phyloP scores from a whole-genome alignment of 352 stramenopile genomes.

The Phytophthora constricta region DNA sequence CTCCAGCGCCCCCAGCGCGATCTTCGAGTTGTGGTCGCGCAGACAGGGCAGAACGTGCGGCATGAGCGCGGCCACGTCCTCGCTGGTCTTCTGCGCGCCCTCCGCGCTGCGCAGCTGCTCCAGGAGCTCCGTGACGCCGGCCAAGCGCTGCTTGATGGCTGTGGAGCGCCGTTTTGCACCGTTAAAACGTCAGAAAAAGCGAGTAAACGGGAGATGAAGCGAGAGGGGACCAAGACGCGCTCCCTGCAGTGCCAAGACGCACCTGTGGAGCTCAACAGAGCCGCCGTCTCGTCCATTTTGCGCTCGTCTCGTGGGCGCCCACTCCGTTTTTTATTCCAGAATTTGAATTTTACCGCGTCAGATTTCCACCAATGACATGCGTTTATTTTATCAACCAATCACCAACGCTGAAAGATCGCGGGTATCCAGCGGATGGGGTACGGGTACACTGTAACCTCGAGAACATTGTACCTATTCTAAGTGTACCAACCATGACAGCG shows the following conservation, averaged over 20 bases:
- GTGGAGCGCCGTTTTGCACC: neutral
- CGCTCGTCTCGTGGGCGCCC: constrained; percentile 1
- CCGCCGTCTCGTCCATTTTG: constrained; percentile 59
- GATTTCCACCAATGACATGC: constrained; percentile 11
- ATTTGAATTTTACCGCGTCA: constrained; percentile 28
- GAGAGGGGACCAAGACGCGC: no score
- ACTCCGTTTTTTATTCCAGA: constrained; percentile 14
- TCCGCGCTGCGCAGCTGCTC: constrained; percentile 45
- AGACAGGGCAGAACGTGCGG: constrained; percentile 72
- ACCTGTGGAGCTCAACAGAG: constrained; percentile 70
- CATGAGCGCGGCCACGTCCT: constrained; percentile 54
- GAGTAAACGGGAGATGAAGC: neutral
- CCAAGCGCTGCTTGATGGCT: constrained; percentile 88
- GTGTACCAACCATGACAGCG: constrained; percentile 48
- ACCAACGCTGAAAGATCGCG: neutral
- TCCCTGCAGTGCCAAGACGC: no score
- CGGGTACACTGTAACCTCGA: no score
- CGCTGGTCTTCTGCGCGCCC: constrained; percentile 10
- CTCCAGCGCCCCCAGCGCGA: constrained; percentile 68
- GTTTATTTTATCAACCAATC: neutral
- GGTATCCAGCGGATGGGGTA: neutral
- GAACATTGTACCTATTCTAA: no score
- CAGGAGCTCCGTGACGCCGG: constrained; percentile 65
- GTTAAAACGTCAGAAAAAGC: neutral
- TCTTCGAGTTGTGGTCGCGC: constrained; percentile 87